These are phyloP conservation scores for Tuber magnatum DNA, from an alignment of 495 filamentous ascomycete genomes.

Conservation along the genomic window DNA sequence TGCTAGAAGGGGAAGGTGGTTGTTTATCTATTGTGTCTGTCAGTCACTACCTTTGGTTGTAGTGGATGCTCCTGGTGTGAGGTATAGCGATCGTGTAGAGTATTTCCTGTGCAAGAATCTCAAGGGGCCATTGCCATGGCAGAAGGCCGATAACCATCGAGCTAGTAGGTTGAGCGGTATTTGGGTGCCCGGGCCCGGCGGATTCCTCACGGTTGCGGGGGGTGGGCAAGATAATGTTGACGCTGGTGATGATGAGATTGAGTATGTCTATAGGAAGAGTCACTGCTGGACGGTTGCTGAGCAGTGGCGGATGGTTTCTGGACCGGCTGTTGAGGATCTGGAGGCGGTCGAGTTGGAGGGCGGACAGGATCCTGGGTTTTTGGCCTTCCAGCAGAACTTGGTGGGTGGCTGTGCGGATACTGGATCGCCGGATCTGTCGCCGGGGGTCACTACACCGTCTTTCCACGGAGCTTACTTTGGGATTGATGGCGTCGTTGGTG, in stretches of 20 bases:
- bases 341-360: slow-evolving; percentile 20
- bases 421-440: not conserved
- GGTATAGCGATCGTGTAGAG: slow-evolving; percentile 73
- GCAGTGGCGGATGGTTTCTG: slow-evolving; percentile 36
- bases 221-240: slow-evolving; percentile 66
- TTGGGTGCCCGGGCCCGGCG: slow-evolving; percentile 54
- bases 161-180: slow-evolving; percentile 65
- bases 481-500: not conserved
- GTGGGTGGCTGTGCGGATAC: not conserved
- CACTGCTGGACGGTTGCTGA: slow-evolving; percentile 84
- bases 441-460: not conserved
- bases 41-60: slow-evolving; percentile 86
- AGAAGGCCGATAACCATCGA: slow-evolving; percentile 58
- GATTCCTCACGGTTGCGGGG: slow-evolving; percentile 55
- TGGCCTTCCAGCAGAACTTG: not conserved
- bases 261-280: slow-evolving; percentile 79
- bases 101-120: slow-evolving; percentile 95
- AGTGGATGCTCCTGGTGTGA: slow-evolving; percentile 73
- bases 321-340: slow-evolving; percentile 10
- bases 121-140: slow-evolving; percentile 77
- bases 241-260: slow-evolving; percentile 71
- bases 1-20: slow-evolving; percentile 78
- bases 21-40: slow-evolving; percentile 86
- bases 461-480: not conserved
- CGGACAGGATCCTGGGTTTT: not conserved